A percentile compares a stretch with the other conserved stretches of the same genome.
Evolutionary conservation across 1,284 basidiomycete genomes (phyloP).

Genomic region (Moesziomyces parantarcticus): DNA sequence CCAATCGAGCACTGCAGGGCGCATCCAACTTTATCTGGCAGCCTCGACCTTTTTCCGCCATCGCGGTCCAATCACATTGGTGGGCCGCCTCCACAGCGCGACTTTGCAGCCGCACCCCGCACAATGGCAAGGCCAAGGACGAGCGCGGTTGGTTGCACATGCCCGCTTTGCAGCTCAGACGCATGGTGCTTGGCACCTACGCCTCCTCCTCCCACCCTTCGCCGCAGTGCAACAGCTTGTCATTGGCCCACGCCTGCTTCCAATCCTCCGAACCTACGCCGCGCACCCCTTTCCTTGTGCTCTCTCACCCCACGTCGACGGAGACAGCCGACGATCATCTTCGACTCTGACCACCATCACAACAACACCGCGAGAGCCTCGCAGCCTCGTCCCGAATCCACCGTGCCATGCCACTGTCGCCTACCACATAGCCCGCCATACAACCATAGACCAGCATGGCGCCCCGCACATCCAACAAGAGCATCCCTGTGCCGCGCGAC

Average conservation of each 20-base stretch:
- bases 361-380: not conserved
- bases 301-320: not conserved
- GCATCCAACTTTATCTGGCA: not conserved
- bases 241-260: not conserved
- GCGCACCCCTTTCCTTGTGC: not conserved
- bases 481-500: slow-evolving; percentile 38
- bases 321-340: not conserved
- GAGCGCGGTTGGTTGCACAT: not conserved
- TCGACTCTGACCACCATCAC: not conserved
- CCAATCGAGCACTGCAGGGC: not conserved
- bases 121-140: not conserved
- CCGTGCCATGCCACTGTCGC: slow-evolving; percentile 15
- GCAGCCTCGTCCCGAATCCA: too few relatives aligned
- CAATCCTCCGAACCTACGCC: too few relatives aligned
- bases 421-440: not conserved
- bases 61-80: slow-evolving; percentile 15
- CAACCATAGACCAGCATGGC: slow-evolving; percentile 15
- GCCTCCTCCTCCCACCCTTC: not conserved
- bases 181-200: not conserved
- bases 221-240: not conserved
- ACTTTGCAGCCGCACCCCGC: slow-evolving; percentile 14
- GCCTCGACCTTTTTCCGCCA: not conserved
- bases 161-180: not conserved
- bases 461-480: slow-evolving; percentile 22
- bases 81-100: slow-evolving; percentile 1